Percentiles rank a stretch among this genome's conserved stretches.
These are phyloP conservation scores for Pyrenophora seminiperda DNA, from an alignment of 2,329 filamentous ascomycete genomes.

Conservation along the genomic window DNA sequence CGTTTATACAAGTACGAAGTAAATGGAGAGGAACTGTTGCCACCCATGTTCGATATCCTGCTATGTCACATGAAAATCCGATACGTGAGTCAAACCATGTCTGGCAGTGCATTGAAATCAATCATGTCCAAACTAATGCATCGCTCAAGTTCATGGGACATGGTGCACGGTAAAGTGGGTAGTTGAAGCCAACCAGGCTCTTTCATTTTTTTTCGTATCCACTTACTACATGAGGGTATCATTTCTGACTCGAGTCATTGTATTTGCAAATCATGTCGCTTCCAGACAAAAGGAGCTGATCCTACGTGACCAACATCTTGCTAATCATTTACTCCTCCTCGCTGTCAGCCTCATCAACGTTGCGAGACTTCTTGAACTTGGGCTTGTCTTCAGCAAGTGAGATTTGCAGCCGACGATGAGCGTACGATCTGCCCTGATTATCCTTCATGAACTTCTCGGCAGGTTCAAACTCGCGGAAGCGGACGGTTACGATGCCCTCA, in stretches of 20 bases:
- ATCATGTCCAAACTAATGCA: neutral
- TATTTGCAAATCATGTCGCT: neutral
- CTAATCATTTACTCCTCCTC: conserved; percentile 31
- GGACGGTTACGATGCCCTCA: conserved; percentile 83
- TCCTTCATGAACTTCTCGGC: conserved; percentile 49
- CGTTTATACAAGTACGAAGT: no score
- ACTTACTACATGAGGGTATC: conserved; percentile 11
- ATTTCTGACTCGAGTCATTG: neutral
- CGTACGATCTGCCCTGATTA: conserved; percentile 29
- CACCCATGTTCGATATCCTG: no score
- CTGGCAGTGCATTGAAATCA: no score
- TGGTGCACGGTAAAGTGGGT: neutral
- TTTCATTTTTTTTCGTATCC: neutral
- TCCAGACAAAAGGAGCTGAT: no score
- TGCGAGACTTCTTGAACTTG: conserved; percentile 39
- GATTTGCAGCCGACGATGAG: conserved; percentile 20
- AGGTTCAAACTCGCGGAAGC: conserved; percentile 73
- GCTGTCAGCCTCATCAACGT: conserved; percentile 25
- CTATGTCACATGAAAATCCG: no score
- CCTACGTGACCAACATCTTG: neutral
- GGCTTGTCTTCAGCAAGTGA: conserved; percentile 37
- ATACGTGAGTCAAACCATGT: no score
- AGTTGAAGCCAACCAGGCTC: neutral
- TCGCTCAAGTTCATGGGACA: neutral
- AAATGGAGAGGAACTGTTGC: no score